Conservation (phyloP, 148 eudicot species). For the Vaccinium macrocarpon region DNA sequence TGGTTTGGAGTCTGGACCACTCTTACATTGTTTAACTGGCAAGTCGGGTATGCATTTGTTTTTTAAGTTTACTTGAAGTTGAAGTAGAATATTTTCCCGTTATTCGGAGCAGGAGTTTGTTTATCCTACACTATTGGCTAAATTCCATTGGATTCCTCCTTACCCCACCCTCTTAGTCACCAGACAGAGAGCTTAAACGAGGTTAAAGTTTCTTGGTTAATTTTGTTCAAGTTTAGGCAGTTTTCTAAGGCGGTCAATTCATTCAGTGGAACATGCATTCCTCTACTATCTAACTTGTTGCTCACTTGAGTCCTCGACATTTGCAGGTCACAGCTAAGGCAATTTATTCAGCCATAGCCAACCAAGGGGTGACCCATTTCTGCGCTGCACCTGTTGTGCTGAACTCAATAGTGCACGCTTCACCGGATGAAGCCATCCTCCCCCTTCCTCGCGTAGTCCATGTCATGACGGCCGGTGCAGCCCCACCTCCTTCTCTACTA, state of each 20-base stretch:
- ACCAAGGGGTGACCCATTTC: conserved; percentile 77
- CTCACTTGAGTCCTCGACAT: neutral
- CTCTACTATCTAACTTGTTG: neutral
- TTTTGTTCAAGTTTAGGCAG: neutral
- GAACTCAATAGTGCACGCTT: conserved; percentile 72
- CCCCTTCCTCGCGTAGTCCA: conserved; percentile 73
- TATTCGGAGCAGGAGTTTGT: neutral
- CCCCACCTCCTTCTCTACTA: conserved; percentile 83
- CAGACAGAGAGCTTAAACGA: neutral
- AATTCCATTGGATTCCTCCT: neutral
- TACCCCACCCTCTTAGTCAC: neutral
- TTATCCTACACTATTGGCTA: neutral
- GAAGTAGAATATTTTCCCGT: neutral
- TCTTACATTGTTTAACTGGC: neutral
- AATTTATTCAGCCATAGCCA: conserved; percentile 74
- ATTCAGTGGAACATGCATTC: neutral
- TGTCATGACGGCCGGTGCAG: conserved; percentile 93
- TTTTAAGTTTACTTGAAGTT: neutral
- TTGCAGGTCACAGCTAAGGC: conserved; percentile 76
- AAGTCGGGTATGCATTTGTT: neutral
- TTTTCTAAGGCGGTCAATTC: neutral
- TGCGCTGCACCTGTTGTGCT: conserved; percentile 98
- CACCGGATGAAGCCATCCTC: conserved; percentile 56
- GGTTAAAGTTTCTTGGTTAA: neutral
- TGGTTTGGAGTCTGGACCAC: neutral